These are phyloP conservation scores for Austroboletus festivus DNA, from an alignment of 768 basidiomycete genomes.

Conservation along the genomic window DNA sequence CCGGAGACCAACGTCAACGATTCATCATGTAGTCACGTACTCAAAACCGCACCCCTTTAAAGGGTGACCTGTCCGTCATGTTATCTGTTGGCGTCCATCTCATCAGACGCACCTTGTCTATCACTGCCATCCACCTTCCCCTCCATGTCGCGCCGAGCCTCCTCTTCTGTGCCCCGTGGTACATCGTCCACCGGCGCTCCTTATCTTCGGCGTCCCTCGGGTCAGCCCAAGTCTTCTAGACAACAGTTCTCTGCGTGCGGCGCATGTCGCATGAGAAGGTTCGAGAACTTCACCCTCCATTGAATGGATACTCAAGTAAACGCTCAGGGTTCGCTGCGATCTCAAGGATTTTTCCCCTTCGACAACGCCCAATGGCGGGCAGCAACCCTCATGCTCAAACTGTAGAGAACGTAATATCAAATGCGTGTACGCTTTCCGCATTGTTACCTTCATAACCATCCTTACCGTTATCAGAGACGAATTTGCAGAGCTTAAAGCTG, in stretches of 20 bases:
- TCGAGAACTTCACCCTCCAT: conserved; percentile 7
- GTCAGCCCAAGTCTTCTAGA: conserved; percentile 71
- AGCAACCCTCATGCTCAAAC: conserved; percentile 70
- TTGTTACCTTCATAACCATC: neutral
- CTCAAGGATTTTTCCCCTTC: conserved; percentile 75
- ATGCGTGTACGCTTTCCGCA: conserved; percentile 75
- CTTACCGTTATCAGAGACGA: conserved; percentile 61
- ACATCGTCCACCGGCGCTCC: conserved; percentile 28
- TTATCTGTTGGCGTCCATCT: conserved; percentile 28
- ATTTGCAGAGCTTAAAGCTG: conserved; percentile 87
- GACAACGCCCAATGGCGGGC: conserved; percentile 40
- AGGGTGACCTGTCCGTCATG: conserved; percentile 11
- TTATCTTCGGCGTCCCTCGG: conserved; percentile 46
- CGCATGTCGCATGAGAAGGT: conserved; percentile 89
- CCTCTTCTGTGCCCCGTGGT: conserved; percentile 34
- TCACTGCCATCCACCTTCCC: conserved; percentile 17
- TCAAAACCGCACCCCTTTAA: conserved; percentile 24
- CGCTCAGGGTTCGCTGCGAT: conserved; percentile 82
- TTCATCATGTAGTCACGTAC: conserved; percentile 15
- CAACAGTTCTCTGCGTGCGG: conserved; percentile 94
- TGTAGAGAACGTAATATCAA: conserved; percentile 85
- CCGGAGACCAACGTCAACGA: conserved; percentile 32
- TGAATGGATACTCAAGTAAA: neutral
- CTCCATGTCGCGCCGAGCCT: conserved; percentile 59
- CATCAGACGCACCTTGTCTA: neutral